Conservation (phyloP, 2,329 filamentous ascomycete species). For the Colletotrichum phormii region DNA sequence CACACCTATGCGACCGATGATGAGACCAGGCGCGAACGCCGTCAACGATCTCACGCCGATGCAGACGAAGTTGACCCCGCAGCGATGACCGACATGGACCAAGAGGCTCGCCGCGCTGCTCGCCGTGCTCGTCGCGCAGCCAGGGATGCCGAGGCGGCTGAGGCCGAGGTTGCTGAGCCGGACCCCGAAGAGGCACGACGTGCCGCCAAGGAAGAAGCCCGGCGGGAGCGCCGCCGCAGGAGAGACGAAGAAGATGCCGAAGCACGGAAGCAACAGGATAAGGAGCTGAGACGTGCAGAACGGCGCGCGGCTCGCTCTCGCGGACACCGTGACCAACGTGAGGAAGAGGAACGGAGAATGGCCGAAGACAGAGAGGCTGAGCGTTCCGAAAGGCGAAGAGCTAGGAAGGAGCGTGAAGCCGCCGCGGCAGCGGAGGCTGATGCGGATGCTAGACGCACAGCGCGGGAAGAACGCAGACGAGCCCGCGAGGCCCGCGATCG, state of each 20-base stretch:
- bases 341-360: slow-evolving; percentile 62
- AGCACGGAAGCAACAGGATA: slow-evolving; percentile 66
- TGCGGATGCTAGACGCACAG: slow-evolving; percentile 58
- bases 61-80: slow-evolving; percentile 60
- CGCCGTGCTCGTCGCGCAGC: slow-evolving; percentile 70
- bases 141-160: slow-evolving; percentile 46
- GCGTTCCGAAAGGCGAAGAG: slow-evolving; percentile 61
- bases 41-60: slow-evolving; percentile 56
- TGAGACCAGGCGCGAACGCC: slow-evolving; percentile 54
- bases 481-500: slow-evolving; percentile 50
- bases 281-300: slow-evolving; percentile 68
- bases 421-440: slow-evolving; percentile 58
- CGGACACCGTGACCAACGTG: slow-evolving; percentile 46
- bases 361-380: slow-evolving; percentile 61
- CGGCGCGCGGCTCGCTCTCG: slow-evolving; percentile 56
- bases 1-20: slow-evolving; percentile 65
- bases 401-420: slow-evolving; percentile 60
- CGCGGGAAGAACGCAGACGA: slow-evolving; percentile 60
- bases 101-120: slow-evolving; percentile 71
- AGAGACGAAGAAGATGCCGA: slow-evolving; percentile 67
- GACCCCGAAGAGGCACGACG: slow-evolving; percentile 67
- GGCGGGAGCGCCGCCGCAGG: slow-evolving; percentile 65
- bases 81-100: slow-evolving; percentile 64
- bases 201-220: slow-evolving; percentile 66
- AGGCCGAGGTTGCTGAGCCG: slow-evolving; percentile 57